A percentile compares a stretch with the other conserved stretches of the same genome.
Evolutionary conservation across 352 stramenopile species (phyloP).

Genomic region (Globisporangium megalacanthum): DNA sequence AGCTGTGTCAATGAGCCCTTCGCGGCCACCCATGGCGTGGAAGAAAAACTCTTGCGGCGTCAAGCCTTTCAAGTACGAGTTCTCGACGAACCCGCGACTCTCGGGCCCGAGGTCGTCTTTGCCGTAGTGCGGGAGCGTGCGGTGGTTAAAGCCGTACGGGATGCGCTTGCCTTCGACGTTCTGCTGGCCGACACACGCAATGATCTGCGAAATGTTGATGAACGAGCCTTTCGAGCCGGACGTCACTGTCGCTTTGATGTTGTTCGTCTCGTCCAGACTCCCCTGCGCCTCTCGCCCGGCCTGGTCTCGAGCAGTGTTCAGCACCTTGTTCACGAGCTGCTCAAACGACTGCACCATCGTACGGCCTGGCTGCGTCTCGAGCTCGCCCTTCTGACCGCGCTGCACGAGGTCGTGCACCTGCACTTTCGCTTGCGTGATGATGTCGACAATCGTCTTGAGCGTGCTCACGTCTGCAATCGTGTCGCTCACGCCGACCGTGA

Average conservation of each 20-base stretch:
- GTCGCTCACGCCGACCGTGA: conserved; percentile 98
- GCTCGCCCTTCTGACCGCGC: conserved; percentile 95
- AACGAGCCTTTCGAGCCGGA: conserved; percentile 99
- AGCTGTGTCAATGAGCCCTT: conserved; percentile 99
- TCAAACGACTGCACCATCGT: conserved; percentile 99
- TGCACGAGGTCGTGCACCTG: conserved; percentile 93
- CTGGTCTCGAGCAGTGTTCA: conserved; percentile 86
- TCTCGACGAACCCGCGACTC: conserved; percentile 98
- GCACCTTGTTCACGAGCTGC: conserved; percentile 96
- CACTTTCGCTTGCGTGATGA: conserved; percentile 98
- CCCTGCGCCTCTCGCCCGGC: conserved; percentile 77
- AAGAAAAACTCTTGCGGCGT: conserved; percentile 99
- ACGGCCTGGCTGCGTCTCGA: conserved; percentile 97
- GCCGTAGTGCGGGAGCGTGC: conserved; percentile 94
- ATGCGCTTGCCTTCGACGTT: conserved; percentile 99
- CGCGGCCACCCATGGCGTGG: conserved; percentile 98
- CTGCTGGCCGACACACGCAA: conserved; percentile 98
- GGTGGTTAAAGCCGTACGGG: conserved; percentile 93
- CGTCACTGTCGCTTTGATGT: conserved; percentile 99
- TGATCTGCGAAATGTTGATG: conserved; percentile 99
- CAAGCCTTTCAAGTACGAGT: conserved; percentile 97
- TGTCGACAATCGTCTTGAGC: conserved; percentile 97
- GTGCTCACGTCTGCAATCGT: conserved; percentile 98
- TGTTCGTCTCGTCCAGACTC: conserved; percentile 95
- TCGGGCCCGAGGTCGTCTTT: conserved; percentile 98